Evolutionary conservation across 2,329 filamentous ascomycete genomes (phyloP).

Genomic region (Mycosphaerella sp.): DNA sequence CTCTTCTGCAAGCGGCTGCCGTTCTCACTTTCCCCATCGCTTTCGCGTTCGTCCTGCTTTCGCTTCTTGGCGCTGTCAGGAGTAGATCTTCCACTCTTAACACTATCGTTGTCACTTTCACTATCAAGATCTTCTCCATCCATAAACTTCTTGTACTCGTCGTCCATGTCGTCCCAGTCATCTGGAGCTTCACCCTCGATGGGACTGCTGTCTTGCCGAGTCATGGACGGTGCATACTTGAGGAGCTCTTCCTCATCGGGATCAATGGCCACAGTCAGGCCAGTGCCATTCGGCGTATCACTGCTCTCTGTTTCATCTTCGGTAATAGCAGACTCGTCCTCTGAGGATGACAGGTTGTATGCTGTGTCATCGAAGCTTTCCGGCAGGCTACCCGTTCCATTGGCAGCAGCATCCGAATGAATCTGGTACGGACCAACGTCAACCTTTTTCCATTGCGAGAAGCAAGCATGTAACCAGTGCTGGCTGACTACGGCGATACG

Average conservation of each 20-base stretch:
- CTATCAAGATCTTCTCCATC: slow-evolving; percentile 43
- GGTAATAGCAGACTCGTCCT: slow-evolving; percentile 40
- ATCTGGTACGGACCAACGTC: slow-evolving; percentile 76
- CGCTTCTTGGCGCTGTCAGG: slow-evolving; percentile 29
- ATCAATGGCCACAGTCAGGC: slow-evolving; percentile 14
- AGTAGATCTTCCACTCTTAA: slow-evolving; percentile 22
- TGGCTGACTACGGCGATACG: slow-evolving; percentile 83
- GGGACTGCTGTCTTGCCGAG: slow-evolving; percentile 30
- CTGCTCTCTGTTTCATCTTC: slow-evolving; percentile 27
- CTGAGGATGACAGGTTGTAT: slow-evolving; percentile 41
- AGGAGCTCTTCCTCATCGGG: slow-evolving; percentile 39
- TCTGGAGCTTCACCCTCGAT: slow-evolving; percentile 31
- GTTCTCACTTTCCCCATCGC: slow-evolving; percentile 38
- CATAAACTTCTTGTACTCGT: slow-evolving; percentile 71
- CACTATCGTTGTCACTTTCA: slow-evolving; percentile 24
- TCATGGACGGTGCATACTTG: slow-evolving; percentile 44
- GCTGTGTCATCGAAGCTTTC: slow-evolving; percentile 30
- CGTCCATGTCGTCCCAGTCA: slow-evolving; percentile 49
- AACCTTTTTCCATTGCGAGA: slow-evolving; percentile 74
- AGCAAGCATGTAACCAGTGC: slow-evolving; percentile 79
- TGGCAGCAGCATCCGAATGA: slow-evolving; percentile 64
- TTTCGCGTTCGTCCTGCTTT: slow-evolving; percentile 30
- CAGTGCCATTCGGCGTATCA: slow-evolving; percentile 19
- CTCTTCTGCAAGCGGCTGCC: slow-evolving; percentile 42
- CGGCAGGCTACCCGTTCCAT: slow-evolving; percentile 27